These are phyloP conservation scores for Puccinia sorghi DNA, from an alignment of 1,284 basidiomycete genomes.

Conservation along the genomic window DNA sequence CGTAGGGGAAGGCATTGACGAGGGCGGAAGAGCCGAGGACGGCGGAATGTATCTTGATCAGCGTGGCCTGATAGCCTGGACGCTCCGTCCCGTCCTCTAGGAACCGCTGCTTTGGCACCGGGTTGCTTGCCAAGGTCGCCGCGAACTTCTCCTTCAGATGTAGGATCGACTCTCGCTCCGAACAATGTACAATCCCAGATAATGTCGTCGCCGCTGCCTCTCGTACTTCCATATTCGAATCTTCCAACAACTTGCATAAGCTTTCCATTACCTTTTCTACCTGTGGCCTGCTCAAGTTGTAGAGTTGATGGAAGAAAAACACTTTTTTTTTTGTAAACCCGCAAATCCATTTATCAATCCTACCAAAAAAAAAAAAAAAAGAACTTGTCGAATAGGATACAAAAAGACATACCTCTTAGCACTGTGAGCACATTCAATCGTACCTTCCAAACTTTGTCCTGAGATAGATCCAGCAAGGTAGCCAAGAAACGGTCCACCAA, in stretches of 20 bases:
- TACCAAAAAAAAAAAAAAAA: conserved; percentile 24
- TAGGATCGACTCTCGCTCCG: conserved; percentile 82
- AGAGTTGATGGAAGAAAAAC: conserved; percentile 81
- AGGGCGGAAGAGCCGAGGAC: conserved; percentile 81
- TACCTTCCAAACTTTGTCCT: conserved; percentile 61
- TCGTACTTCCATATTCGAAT: conserved; percentile 90
- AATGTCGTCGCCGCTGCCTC: conserved; percentile 89
- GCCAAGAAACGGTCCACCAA: conserved; percentile 60
- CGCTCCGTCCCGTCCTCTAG: conserved; percentile 60
- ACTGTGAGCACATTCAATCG: conserved; percentile 62
- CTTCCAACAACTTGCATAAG: conserved; percentile 76
- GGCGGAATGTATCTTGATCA: conserved; percentile 80
- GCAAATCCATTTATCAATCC: conserved; percentile 55
- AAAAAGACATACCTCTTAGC: conserved; percentile 72
- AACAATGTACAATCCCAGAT: conserved; percentile 86
- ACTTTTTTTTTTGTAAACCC: conserved; percentile 65
- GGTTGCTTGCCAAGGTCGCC: conserved; percentile 64
- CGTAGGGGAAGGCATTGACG: conserved; percentile 78
- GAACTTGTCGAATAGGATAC: conserved; percentile 57
- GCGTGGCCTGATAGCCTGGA: conserved; percentile 70
- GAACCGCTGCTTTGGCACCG: conserved; percentile 71
- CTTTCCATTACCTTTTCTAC: conserved; percentile 55
- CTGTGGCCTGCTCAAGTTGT: conserved; percentile 52
- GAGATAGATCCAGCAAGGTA: conserved; percentile 59
- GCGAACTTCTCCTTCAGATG: conserved; percentile 84